Conservation (phyloP, 2,329 filamentous ascomycete species). For the Cephalotrichum gorgonifer region DNA sequence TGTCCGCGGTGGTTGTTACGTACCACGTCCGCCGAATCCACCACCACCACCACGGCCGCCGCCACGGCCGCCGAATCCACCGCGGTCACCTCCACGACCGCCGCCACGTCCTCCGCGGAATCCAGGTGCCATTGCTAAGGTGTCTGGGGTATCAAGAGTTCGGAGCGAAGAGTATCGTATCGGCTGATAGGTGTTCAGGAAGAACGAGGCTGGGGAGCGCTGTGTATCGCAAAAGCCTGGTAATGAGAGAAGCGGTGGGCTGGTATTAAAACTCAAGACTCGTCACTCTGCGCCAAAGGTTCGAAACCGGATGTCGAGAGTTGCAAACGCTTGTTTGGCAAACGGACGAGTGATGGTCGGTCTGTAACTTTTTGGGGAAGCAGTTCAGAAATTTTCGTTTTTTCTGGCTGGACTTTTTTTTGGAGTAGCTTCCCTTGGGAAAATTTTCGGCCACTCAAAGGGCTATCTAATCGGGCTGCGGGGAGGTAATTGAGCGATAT, state of each 20-base stretch:
- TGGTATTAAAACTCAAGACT: constrained; percentile 1
- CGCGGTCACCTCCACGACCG: constrained; percentile 20
- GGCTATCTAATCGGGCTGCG: neutral
- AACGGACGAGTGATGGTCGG: constrained; percentile 6
- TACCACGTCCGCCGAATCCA: constrained; percentile 8
- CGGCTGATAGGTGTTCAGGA: constrained; percentile 9
- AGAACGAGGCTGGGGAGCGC: neutral
- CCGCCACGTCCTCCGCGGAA: constrained; percentile 12
- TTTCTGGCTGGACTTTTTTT: constrained; percentile 7
- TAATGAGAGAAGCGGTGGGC: neutral
- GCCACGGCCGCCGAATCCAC: constrained; percentile 18
- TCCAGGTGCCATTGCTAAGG: constrained; percentile 13
- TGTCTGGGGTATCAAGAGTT: constrained; percentile 3
- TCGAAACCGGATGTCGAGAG: constrained; percentile 7
- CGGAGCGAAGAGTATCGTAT: neutral
- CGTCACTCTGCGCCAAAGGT: constrained; percentile 3
- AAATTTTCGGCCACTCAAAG: constrained; percentile 5
- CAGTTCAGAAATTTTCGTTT: constrained; percentile 11
- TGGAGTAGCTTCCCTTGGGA: constrained; percentile 8
- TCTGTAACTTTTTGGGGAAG: constrained; percentile 6
- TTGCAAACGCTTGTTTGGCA: constrained; percentile 8
- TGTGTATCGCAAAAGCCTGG: constrained; percentile 5
- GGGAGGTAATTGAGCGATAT: constrained; percentile 1
- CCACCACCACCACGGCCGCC: constrained; percentile 10
- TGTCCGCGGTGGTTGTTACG: neutral